A percentile compares a stretch with the other conserved stretches of the same genome.
Evolutionary conservation across 352 stramenopile species (phyloP).

Genomic region (Pythium insidiosum): DNA sequence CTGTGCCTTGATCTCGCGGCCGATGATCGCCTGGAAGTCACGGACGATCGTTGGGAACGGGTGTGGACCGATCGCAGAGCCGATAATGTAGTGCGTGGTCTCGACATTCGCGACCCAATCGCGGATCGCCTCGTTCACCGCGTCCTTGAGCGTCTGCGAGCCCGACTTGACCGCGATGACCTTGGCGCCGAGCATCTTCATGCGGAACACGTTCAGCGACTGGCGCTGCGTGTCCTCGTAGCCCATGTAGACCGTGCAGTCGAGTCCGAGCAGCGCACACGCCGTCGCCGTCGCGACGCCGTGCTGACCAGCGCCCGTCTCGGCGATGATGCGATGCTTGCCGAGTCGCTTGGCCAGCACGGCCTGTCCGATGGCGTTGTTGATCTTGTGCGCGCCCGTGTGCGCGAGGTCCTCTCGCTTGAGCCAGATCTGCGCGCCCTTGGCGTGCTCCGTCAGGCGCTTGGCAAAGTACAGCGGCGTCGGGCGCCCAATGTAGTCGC

Average conservation of each 20-base stretch:
- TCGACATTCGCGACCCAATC: slow-evolving; percentile 99
- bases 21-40: slow-evolving; percentile 97
- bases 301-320: slow-evolving; percentile 97
- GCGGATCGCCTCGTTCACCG: slow-evolving; percentile 97
- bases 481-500: slow-evolving; percentile 88
- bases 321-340: slow-evolving; percentile 97
- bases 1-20: slow-evolving; percentile 87
- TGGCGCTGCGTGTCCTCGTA: slow-evolving; percentile 97
- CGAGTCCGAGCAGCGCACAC: slow-evolving; percentile 93
- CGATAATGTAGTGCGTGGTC: slow-evolving; percentile 98
- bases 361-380: slow-evolving; percentile 97
- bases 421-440: slow-evolving; percentile 95
- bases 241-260: slow-evolving; percentile 99
- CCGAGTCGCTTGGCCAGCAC: slow-evolving; percentile 94
- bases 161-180: slow-evolving; percentile 96
- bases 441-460: slow-evolving; percentile 90
- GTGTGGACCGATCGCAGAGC: slow-evolving; percentile 95
- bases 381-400: slow-evolving; percentile 99
- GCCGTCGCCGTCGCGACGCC: slow-evolving; percentile 96
- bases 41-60: slow-evolving; percentile 98
- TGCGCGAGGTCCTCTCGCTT: slow-evolving; percentile 98
- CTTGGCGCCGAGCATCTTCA: slow-evolving; percentile 99
- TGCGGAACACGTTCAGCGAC: slow-evolving; percentile 98
- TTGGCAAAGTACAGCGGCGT: slow-evolving; percentile 97
- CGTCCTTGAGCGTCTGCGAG: slow-evolving; percentile 97